Evolutionary conservation across 768 basidiomycete genomes (phyloP), one percentile per base, ranked within the genome.

Genomic region (Lyophyllum semitale): DNA sequence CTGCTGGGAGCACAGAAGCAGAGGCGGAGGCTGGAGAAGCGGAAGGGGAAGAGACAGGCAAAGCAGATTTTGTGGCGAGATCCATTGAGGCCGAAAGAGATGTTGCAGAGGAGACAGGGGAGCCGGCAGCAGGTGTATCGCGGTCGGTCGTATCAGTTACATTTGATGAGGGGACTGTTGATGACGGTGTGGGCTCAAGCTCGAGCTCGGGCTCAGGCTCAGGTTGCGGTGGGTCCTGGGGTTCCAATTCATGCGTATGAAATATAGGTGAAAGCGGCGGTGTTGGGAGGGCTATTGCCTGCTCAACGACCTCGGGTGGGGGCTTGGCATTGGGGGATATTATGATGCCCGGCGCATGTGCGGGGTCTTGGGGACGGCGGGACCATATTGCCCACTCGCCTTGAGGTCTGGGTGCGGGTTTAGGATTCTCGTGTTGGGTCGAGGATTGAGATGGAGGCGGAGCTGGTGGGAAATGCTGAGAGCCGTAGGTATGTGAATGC

Each of bases 361-460:
- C 72, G 0, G 89, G 89, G 65, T 89, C 73, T 2, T 75, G 70
- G 0, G 89, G 89, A 23, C 87, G 81, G n/a, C 80, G 79, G 0
- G 89, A 87, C 87, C 88, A 91, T 33, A 91, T 81, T 4, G 83
- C 86, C 72, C 82, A 89, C 33, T 72, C 71, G 9, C 62, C 71
- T 30, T 51, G 33, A 2, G 59, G 55, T 3, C 51, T 50, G 11
- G 17, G 37, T 18, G n/a, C 9, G 4, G 37, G 18, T 18, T 38
- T 38, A 1, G 37, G 37, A n/a, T 38, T n/a, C 15, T 8, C 17
- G 11, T 15, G 15, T n/a, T 45, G 44, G 8, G 25, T 5, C 26
- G 41, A 8, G 22, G 41, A 22, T 11, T 42, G n/a, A 8, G 43
- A 29, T 37, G 42, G 41, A 48, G 43, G 23, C 27, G 45, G 42